phyloP scores from a whole-genome alignment of 345 rosid genomes.

The Eucalyptus camaldulensis region DNA sequence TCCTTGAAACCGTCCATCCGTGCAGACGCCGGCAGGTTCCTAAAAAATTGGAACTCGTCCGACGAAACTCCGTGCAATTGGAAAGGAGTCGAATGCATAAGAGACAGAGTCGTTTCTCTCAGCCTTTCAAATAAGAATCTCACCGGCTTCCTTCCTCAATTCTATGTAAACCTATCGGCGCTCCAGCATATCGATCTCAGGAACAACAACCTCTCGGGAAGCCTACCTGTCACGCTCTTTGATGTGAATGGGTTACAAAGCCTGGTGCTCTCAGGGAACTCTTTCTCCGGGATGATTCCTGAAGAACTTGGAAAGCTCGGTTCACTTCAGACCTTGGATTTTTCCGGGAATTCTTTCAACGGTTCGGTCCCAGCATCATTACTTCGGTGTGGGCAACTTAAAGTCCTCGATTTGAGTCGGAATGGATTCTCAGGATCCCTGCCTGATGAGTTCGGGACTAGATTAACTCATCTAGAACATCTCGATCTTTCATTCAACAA shows the following conservation, averaged over 20 bases:
- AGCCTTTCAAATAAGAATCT: constrained; percentile 39
- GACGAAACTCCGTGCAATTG: constrained; percentile 60
- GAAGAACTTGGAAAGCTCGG: constrained; percentile 37
- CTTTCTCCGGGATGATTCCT: constrained; percentile 65
- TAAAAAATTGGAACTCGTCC: constrained; percentile 48
- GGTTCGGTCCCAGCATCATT: constrained; percentile 37
- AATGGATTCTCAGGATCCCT: constrained; percentile 54
- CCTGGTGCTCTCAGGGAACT: constrained; percentile 61
- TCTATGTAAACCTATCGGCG: constrained; percentile 37
- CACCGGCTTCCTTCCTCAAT: constrained; percentile 46
- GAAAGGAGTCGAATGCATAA: constrained; percentile 56
- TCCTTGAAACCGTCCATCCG: constrained; percentile 34
- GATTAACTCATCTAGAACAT: constrained; percentile 23
- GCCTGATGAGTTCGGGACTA: constrained; percentile 25
- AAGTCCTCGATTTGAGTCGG: constrained; percentile 36
- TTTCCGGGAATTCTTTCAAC: constrained; percentile 43
- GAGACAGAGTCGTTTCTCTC: constrained; percentile 32
- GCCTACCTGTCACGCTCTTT: constrained; percentile 43
- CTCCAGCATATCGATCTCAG: constrained; percentile 55
- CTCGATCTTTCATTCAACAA: constrained; percentile 56
- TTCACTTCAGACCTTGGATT: constrained; percentile 41
- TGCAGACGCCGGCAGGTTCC: constrained; percentile 17
- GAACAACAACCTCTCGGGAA: constrained; percentile 53
- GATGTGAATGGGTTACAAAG: constrained; percentile 42
- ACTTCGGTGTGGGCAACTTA: constrained; percentile 41